Percentiles rank a stretch among this genome's conserved stretches.
Conservation (phyloP, 345 rosid genomes). For the Populus pruinosa region DNA sequence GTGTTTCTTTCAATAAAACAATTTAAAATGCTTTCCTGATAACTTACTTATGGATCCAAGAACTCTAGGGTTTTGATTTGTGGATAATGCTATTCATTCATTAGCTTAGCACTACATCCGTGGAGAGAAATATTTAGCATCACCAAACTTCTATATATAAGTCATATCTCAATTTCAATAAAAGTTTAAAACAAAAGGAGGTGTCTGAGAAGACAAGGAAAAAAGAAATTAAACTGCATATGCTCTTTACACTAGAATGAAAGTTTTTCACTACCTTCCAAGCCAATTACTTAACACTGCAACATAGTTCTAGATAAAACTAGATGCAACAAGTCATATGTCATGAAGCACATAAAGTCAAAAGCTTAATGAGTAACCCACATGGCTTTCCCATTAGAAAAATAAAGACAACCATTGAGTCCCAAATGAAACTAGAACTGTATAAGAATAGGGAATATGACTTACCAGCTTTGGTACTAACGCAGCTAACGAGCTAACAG, state of each 20-base stretch:
- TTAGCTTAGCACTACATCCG: too few relatives aligned
- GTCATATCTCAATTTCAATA: too few relatives aligned
- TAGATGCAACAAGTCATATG: background rate
- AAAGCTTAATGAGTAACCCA: background rate
- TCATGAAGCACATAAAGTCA: background rate
- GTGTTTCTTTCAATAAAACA: too few relatives aligned
- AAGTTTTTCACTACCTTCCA: background rate
- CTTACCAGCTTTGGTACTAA: conserved; percentile 77
- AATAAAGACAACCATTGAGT: background rate
- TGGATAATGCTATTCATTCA: too few relatives aligned
- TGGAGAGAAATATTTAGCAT: too few relatives aligned
- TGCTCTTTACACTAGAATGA: background rate
- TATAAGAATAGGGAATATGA: conserved; percentile 1
- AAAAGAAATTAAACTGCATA: background rate
- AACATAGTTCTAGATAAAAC: background rate
- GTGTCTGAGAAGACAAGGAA: background rate
- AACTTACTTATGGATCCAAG: too few relatives aligned
- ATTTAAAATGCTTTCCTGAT: too few relatives aligned
- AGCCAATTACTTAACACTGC: background rate
- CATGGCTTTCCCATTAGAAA: background rate
- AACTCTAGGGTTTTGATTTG: too few relatives aligned
- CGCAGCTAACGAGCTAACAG: conserved; percentile 82
- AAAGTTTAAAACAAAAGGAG: background rate
- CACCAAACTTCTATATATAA: too few relatives aligned
- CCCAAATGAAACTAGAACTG: conserved; percentile 6